These are phyloP conservation scores for Lonicera japonica DNA, from an alignment of 129 eudicot species.

Conservation along the genomic window DNA sequence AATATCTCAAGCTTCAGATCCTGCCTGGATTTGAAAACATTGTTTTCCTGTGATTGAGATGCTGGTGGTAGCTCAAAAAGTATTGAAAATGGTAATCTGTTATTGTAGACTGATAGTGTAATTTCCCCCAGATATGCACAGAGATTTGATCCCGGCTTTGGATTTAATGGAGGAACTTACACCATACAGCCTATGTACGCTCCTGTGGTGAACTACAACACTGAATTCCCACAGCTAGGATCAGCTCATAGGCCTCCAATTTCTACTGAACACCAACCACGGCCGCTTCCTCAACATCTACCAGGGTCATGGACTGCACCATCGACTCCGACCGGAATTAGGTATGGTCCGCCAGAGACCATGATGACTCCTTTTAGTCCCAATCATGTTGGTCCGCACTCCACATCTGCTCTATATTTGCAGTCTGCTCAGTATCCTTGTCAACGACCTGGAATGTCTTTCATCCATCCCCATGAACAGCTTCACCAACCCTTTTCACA, in stretches of 20 bases:
- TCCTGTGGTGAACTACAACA: constrained; percentile 80
- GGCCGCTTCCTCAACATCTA: constrained; percentile 61
- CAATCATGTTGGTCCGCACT: constrained; percentile 40
- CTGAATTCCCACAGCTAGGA: constrained; percentile 96
- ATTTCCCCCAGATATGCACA: constrained; percentile 57
- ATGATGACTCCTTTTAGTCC: constrained; percentile 56
- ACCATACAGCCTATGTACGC: constrained; percentile 78
- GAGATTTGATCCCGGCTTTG: constrained; percentile 96
- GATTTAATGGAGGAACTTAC: constrained; percentile 70
- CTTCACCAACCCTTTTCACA: background rate
- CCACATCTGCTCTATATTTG: constrained; percentile 62
- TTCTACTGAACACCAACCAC: constrained; percentile 59
- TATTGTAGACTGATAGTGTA: background rate
- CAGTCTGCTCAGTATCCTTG: constrained; percentile 67
- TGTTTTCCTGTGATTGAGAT: too few relatives aligned
- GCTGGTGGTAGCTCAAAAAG: too few relatives aligned
- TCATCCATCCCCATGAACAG: constrained; percentile 85
- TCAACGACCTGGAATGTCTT: constrained; percentile 78
- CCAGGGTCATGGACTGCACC: constrained; percentile 76
- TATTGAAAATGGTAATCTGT: background rate
- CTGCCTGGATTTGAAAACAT: too few relatives aligned
- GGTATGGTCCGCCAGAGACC: constrained; percentile 63
- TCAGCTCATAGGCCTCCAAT: constrained; percentile 61
- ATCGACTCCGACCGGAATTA: constrained; percentile 58
- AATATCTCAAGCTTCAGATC: too few relatives aligned